Base-by-base conservation (phyloP, 352 stramenopile genomes). In the Pythium dissimile region DNA sequence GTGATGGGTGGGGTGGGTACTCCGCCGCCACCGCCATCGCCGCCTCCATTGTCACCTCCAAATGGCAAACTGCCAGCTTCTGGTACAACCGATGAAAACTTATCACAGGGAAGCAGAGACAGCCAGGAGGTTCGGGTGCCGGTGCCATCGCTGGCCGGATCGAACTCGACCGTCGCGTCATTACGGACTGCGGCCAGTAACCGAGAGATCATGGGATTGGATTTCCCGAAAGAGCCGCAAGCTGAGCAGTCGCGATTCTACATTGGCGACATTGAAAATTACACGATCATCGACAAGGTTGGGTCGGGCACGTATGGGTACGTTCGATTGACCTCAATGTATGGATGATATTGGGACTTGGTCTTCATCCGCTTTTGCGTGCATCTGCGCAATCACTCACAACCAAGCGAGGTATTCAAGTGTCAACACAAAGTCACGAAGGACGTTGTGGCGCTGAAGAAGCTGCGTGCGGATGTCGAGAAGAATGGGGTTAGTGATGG, bases 241-340 rank as follows among this genome's bases (percentile, higher is more conserved):
- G 37, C 35, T 0, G 84, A 88, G 57, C 72, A 69, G 32, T 60
- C 80, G 6, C 68, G 84, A n/a, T 92, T 82, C 54, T 90, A 94
- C 43, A 75, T 94, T 35, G 84, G 84, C 23, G 80, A 92, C 39
- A 94, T 94, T 58, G 80, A 92, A 27, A 90, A 72, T 59, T 94
- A 94, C 59, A 92, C 71, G 56, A 93, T 94, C 37, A 94, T 94
- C 59, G 85, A 93, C 65, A 92, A 94, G 63, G 80, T 94, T 1
- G 85, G 85, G 3, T 92, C 80, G 0, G 85, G 85, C 23, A 94
- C 85, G 1, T 94, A 94, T 55, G 85, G 84, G 84, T 94, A 75
- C 28, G 76, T 74, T 52, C 12, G 20, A 13, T n/a, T n/a, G 13
- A 21, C 11, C 11, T 10, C 37, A 44, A 23, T 46, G 6, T 13